Conservation (phyloP, 495 filamentous ascomycete genomes). For the Pyrenula massariospora region DNA sequence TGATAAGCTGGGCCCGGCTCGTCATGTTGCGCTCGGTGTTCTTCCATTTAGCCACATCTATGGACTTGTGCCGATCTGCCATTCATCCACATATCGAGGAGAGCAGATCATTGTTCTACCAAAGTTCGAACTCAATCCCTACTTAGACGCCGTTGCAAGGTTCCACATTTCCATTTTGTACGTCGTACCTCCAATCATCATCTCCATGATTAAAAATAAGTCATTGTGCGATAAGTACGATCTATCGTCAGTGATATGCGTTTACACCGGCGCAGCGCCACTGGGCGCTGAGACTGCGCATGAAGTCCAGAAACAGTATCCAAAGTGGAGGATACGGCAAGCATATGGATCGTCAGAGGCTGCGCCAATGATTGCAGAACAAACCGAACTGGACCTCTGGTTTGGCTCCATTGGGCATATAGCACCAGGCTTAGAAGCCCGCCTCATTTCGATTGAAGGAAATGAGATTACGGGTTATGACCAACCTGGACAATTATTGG, state of each 20-base stretch:
- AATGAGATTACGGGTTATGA: slow-evolving; percentile 65
- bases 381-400: slow-evolving; percentile 53
- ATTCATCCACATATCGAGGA: slow-evolving; percentile 57
- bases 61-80: slow-evolving; percentile 64
- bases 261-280: slow-evolving; percentile 79
- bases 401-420: slow-evolving; percentile 66
- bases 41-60: slow-evolving; percentile 86
- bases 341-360: slow-evolving; percentile 86
- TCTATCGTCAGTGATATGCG: slow-evolving; percentile 49
- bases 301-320: slow-evolving; percentile 52
- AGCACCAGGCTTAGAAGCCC: slow-evolving; percentile 52
- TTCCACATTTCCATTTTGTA: slow-evolving; percentile 62
- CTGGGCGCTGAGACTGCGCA: slow-evolving; percentile 67
- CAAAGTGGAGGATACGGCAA: slow-evolving; percentile 57
- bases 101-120: slow-evolving; percentile 73
- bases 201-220: slow-evolving; percentile 61
- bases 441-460: slow-evolving; percentile 62
- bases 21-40: slow-evolving; percentile 47
- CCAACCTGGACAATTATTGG: slow-evolving; percentile 67
- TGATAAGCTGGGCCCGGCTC: slow-evolving; percentile 20
- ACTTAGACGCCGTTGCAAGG: slow-evolving; percentile 54
- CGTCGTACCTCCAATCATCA: slow-evolving; percentile 79
- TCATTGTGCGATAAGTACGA: slow-evolving; percentile 57
- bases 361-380: slow-evolving; percentile 57
- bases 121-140: slow-evolving; percentile 63